These are phyloP conservation scores for Parathielavia appendiculata DNA, from an alignment of 495 filamentous ascomycete genomes.

Conservation along the genomic window DNA sequence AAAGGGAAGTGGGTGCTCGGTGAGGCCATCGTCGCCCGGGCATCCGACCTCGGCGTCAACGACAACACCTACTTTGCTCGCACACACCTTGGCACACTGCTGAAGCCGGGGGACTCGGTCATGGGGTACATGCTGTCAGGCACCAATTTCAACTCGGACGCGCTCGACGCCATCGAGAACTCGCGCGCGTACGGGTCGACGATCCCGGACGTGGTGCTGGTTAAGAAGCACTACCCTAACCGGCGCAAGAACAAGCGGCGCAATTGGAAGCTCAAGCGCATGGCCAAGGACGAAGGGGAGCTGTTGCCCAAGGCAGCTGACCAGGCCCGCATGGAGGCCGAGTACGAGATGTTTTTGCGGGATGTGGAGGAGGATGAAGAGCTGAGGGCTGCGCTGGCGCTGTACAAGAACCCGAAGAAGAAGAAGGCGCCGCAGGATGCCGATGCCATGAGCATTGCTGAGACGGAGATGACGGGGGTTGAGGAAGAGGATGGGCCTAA, in stretches of 20 bases:
- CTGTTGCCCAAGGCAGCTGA: conserved; percentile 74
- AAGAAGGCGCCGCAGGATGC: conserved; percentile 31
- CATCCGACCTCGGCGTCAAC: conserved; percentile 84
- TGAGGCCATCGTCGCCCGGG: conserved; percentile 80
- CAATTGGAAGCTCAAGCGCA: conserved; percentile 89
- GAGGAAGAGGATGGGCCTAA: conserved; percentile 67
- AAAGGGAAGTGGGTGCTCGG: conserved; percentile 80
- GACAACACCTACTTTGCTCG: conserved; percentile 78
- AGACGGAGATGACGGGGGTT: conserved; percentile 62
- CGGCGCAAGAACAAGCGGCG: conserved; percentile 75
- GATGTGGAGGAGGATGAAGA: conserved; percentile 96
- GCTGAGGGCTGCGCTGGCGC: conserved; percentile 68
- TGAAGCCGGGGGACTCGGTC: conserved; percentile 86
- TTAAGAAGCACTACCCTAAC: conserved; percentile 92
- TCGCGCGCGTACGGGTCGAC: conserved; percentile 62
- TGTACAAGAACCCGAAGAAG: conserved; percentile 66
- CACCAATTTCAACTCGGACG: conserved; percentile 82
- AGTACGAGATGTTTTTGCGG: conserved; percentile 94
- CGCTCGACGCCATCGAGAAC: conserved; percentile 73
- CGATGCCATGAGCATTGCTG: conserved; percentile 56
- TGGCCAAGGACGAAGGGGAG: conserved; percentile 81
- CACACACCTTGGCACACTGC: conserved; percentile 81
- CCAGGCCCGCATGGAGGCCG: conserved; percentile 74
- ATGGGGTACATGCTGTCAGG: conserved; percentile 86
- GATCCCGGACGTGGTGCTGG: conserved; percentile 87